Conservation (phyloP, 768 basidiomycete genomes). For the Heimioporus sp. region DNA sequence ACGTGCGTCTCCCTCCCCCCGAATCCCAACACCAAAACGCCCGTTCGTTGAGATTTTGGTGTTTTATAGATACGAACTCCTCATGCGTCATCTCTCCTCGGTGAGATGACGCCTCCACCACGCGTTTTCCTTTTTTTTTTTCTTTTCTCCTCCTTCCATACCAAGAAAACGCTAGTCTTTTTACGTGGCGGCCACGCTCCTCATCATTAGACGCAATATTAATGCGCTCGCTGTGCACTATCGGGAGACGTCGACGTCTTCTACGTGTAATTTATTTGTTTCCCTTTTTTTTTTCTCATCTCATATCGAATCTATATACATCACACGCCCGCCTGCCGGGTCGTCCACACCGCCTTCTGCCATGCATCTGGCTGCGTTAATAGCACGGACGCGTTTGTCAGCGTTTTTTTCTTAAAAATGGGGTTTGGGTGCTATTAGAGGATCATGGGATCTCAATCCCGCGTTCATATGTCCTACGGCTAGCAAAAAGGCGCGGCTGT, state of each 20-base stretch:
- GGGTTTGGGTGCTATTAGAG: slow-evolving; percentile 3
- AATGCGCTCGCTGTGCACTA: slow-evolving; percentile 12
- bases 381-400: slow-evolving; percentile 1
- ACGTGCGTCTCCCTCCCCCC: slow-evolving; percentile 19
- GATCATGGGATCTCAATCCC: not conserved
- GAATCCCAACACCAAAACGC: too few species aligned
- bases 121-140: not conserved
- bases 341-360: not conserved
- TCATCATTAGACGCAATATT: not conserved
- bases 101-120: slow-evolving; percentile 6
- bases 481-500: too few species aligned
- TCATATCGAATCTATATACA: too few species aligned
- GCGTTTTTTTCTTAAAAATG: slow-evolving; percentile 13
- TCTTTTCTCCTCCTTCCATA: not conserved
- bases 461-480: not conserved
- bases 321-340: not conserved
- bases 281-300: slow-evolving; percentile 5
- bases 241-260: not conserved
- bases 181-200: not conserved
- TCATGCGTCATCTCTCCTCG: slow-evolving; percentile 33
- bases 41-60: too few species aligned
- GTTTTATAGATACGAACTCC: slow-evolving; percentile 27
- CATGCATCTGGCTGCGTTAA: slow-evolving; percentile 4
- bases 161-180: slow-evolving; percentile 5
- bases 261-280: slow-evolving; percentile 13